Base-by-base conservation (phyloP, 495 filamentous ascomycete genomes). In the Letharia lupina region DNA sequence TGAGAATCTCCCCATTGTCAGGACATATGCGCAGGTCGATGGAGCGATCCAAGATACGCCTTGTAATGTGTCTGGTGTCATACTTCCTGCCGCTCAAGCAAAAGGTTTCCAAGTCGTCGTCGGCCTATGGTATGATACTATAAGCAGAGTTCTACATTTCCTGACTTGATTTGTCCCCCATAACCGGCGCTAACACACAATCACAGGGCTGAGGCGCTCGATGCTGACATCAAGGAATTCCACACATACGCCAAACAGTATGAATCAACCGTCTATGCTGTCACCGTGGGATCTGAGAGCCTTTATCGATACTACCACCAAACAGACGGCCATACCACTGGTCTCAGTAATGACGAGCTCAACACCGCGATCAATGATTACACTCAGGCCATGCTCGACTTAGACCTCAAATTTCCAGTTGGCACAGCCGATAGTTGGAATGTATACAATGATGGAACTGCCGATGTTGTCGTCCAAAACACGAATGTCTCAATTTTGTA, bases 351-450 rank as follows among this genome's bases (percentile, higher is more conserved):
- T 23, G 72, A 77, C 12, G 73, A 86, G 67, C 84, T 93, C 48
- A 74, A 86, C 65, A 74, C 72, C 44, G 85, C 86, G 70, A 90
- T 93, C 74, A 74, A 84, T 60, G 79, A 82, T 40, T 83, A 60
- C 31, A 48, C 31, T 28, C 82, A 85, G 75, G 73, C 75, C n/a
- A 72, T 76, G 56, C 83, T 81, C 71, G 80, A 83, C 54, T 81
- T 89, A 39, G 82, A 84, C 75, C 73, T 75, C 18, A 73, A 77
- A 56, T 84, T 82, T 69, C 84, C 84, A 72, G 82, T 93, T 47
- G 90, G 90, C 63, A 91, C 87, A 28, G 90, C 89, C 8, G 90
- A 93, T 77, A 85, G 81, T 73, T 93, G 90, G 90, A 92, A 92
- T 79, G 90, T 89, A 76, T 87, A 82, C 71, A 81, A 83, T 48